These are phyloP conservation scores for Lactarius indigo DNA, from an alignment of 768 basidiomycete genomes.

Conservation along the genomic window DNA sequence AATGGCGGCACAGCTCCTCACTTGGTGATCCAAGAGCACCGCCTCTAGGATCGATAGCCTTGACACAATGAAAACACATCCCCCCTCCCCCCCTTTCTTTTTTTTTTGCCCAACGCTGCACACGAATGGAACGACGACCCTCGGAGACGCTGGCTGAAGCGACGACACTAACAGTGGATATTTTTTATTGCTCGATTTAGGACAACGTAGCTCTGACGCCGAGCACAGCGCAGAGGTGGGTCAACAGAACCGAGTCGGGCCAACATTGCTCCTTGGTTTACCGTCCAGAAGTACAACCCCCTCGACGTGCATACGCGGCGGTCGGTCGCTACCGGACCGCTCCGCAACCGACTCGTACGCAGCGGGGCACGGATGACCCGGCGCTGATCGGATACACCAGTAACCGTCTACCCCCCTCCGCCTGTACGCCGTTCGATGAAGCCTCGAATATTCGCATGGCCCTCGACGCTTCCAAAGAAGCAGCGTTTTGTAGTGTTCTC, in stretches of 20 bases:
- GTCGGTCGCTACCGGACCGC: not conserved
- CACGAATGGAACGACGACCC: not conserved
- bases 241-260: not conserved
- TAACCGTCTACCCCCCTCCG: slow-evolving; percentile 19
- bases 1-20: not conserved
- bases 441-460: slow-evolving; percentile 71
- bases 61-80: not conserved
- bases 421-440: slow-evolving; percentile 73
- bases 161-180: not conserved
- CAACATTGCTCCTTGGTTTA: not conserved
- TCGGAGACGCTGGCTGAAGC: not conserved
- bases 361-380: not conserved
- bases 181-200: not conserved
- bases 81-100: not conserved
- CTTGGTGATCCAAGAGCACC: not conserved
- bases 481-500: slow-evolving; percentile 68
- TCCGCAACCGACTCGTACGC: not conserved
- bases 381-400: not conserved
- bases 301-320: not conserved
- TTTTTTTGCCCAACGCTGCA: not conserved
- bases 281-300: not conserved
- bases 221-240: not conserved
- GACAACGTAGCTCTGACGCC: not conserved
- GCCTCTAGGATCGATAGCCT: not conserved
- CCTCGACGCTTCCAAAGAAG: slow-evolving; percentile 80